Conservation (phyloP, 441 rosid species). For the Gossypium gossypioides region DNA sequence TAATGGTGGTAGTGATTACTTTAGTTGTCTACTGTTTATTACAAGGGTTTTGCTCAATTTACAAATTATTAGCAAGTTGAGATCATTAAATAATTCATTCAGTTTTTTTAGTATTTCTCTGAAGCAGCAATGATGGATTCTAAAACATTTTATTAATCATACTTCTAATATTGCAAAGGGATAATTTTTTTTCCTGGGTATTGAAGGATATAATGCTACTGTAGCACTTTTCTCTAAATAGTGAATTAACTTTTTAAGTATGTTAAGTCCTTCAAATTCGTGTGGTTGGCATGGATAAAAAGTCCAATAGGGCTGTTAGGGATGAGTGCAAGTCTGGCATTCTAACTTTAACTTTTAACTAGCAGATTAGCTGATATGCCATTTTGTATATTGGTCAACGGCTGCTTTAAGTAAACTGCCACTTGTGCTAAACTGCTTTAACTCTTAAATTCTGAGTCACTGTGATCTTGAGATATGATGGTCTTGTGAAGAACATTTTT, state of each 20-base stretch:
- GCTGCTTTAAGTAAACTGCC: neutral
- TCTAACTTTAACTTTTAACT: neutral
- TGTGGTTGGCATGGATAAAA: neutral
- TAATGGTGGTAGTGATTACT: neutral
- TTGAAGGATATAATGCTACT: neutral
- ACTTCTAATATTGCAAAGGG: neutral
- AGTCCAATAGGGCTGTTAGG: neutral
- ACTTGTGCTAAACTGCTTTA: neutral
- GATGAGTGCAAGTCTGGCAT: neutral
- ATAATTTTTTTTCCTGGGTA: neutral
- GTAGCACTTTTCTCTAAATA: neutral
- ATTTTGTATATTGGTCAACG: neutral
- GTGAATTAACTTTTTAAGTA: neutral
- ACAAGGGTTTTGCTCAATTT: neutral
- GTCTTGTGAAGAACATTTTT: neutral
- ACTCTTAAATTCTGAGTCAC: neutral
- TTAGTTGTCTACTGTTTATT: neutral
- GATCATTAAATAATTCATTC: neutral
- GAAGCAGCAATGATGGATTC: conserved; percentile 1
- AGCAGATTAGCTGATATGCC: neutral
- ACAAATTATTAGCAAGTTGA: neutral
- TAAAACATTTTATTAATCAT: neutral
- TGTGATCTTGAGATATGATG: neutral
- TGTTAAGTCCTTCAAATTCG: neutral
- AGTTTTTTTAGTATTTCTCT: neutral